Percentiles rank a stretch among this genome's conserved stretches.
These are phyloP conservation scores for Collybia sp. DNA, from an alignment of 768 basidiomycete genomes.

Conservation along the genomic window DNA sequence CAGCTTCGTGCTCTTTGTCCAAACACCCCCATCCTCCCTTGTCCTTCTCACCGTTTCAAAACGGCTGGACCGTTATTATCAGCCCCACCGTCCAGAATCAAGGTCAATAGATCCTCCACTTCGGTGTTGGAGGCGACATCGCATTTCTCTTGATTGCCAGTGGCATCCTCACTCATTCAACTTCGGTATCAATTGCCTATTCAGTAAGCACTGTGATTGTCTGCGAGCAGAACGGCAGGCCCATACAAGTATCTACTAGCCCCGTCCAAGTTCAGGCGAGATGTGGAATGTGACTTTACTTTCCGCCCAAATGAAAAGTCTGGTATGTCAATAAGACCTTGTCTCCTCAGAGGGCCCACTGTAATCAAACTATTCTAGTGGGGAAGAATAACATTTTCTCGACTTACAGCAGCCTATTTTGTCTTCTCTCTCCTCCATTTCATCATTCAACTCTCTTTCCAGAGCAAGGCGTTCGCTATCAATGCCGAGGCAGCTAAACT, in stretches of 20 bases:
- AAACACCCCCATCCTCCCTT: constrained; percentile 8
- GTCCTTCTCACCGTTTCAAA: constrained; percentile 17
- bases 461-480: constrained; percentile 60
- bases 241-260: no score
- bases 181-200: background rate
- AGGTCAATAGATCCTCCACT: constrained; percentile 15
- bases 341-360: constrained; percentile 7
- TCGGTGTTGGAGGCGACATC: constrained; percentile 15
- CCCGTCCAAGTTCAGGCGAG: no score
- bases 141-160: constrained; percentile 21
- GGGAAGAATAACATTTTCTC: constrained; percentile 66
- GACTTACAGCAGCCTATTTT: constrained; percentile 62
- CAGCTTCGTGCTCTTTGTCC: no score
- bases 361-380: constrained; percentile 35
- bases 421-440: constrained; percentile 64
- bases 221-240: background rate
- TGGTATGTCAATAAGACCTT: no score
- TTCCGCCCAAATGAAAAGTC: no score
- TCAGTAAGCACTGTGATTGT: no score
- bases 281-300: no score
- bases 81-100: background rate
- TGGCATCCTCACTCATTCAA: constrained; percentile 29
- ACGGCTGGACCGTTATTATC: constrained; percentile 21
- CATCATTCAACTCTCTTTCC: constrained; percentile 61
- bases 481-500: constrained; percentile 55